Conservation (phyloP, 2,329 filamentous ascomycete genomes). For the Whalleya microplaca region DNA sequence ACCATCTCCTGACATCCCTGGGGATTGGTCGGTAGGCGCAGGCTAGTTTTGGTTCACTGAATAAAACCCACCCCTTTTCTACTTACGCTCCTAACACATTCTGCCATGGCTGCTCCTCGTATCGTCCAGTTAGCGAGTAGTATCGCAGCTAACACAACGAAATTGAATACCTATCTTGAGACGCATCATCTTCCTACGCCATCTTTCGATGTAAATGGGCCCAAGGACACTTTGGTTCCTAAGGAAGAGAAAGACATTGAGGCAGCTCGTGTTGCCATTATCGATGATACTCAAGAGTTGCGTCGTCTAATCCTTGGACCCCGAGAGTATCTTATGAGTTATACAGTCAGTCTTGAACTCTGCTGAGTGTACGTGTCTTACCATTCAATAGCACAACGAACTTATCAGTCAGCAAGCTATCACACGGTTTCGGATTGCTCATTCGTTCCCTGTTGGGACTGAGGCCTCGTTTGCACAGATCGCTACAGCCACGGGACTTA, state of each 20-base stretch:
- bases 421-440: constrained; percentile 25
- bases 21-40: no score
- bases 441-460: constrained; percentile 26
- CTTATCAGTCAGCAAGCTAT: constrained; percentile 33
- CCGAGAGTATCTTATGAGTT: constrained; percentile 31
- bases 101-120: not conserved
- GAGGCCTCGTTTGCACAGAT: constrained; percentile 29
- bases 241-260: constrained; percentile 16
- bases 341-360: constrained; percentile 3
- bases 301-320: constrained; percentile 27
- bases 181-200: constrained; percentile 18
- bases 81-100: no score
- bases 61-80: no score
- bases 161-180: constrained; percentile 10
- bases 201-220: constrained; percentile 25
- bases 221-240: constrained; percentile 14
- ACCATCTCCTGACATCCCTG: no score
- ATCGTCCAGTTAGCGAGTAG: constrained; percentile 19
- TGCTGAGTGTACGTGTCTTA: no score
- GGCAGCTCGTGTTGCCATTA: constrained; percentile 22
- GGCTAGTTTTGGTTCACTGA: no score
- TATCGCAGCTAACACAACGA: constrained; percentile 16
- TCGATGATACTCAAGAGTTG: constrained; percentile 29
- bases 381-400: constrained; percentile 29
- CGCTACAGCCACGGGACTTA: constrained; percentile 19